Percentiles rank a stretch among this genome's conserved stretches.
Conservation (phyloP, 2,329 filamentous ascomycete species). For the Colletotrichum sp. region DNA sequence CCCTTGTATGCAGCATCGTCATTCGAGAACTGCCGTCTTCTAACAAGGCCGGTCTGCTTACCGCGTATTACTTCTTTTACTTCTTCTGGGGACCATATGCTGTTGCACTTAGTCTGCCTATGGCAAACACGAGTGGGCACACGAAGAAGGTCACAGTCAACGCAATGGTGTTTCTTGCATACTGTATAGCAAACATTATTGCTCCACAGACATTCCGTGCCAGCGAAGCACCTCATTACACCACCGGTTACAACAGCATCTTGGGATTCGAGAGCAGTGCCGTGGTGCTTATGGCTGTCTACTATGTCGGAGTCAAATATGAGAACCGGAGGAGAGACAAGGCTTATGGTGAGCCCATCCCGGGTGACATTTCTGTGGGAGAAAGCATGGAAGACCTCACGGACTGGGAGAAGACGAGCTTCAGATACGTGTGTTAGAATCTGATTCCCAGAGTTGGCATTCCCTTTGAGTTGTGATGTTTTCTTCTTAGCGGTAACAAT, state of each 20-base stretch:
- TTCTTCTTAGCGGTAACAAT: too few species aligned
- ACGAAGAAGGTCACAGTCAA: conserved; percentile 49
- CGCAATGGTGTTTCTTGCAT: conserved; percentile 65
- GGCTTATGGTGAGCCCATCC: not conserved
- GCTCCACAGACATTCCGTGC: conserved; percentile 65
- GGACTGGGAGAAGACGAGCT: not conserved
- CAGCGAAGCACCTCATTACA: conserved; percentile 64
- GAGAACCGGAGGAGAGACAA: conserved; percentile 5
- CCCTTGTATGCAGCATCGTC: not conserved
- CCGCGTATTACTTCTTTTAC: not conserved
- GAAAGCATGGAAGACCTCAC: not conserved
- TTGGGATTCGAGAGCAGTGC: conserved; percentile 46
- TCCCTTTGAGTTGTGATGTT: too few species aligned
- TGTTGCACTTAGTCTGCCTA: conserved; percentile 23
- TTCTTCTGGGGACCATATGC: conserved; percentile 33
- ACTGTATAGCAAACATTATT: conserved; percentile 65
- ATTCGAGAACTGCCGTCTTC: conserved; percentile 32
- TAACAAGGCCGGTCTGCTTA: conserved; percentile 41
- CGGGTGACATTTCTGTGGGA: not conserved
- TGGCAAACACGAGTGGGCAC: conserved; percentile 28
- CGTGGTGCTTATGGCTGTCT: not conserved
- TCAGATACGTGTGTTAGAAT: not conserved
- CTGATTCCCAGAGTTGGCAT: too few species aligned
- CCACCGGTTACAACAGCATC: conserved; percentile 65
- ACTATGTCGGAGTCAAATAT: not conserved